These are phyloP conservation scores for Pseudocercospora crystallina DNA, from an alignment of 2,329 filamentous ascomycete genomes.

Conservation along the genomic window DNA sequence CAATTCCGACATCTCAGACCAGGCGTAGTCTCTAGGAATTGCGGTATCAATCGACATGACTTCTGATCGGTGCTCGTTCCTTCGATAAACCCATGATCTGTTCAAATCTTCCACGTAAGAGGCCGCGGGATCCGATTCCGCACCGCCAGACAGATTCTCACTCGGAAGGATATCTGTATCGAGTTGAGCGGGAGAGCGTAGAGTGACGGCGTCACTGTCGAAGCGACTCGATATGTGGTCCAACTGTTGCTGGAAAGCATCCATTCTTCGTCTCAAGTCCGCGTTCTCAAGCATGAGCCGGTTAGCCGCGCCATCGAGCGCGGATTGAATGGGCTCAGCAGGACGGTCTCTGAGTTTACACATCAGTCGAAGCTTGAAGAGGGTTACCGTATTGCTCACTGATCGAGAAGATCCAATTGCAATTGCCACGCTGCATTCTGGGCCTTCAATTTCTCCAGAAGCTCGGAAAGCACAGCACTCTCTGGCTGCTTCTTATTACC, in stretches of 20 bases:
- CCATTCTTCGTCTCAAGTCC: background rate
- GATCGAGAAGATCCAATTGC: background rate
- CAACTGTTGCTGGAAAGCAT: background rate
- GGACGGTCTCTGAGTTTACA: background rate
- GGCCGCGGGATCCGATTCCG: background rate
- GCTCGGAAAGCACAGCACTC: background rate
- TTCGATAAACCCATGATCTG: background rate
- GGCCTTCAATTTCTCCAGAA: background rate
- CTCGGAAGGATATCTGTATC: too few species aligned
- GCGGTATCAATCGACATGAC: background rate
- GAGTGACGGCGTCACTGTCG: background rate
- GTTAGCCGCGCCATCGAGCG: background rate
- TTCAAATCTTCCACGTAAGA: background rate
- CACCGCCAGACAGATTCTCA: too few species aligned
- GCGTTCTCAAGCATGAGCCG: background rate
- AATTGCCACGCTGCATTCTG: background rate
- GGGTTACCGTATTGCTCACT: background rate
- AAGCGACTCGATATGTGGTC: background rate
- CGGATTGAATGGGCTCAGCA: background rate
- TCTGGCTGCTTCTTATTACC: too few species aligned
- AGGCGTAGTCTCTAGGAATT: background rate
- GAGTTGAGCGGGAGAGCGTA: background rate
- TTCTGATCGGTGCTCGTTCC: background rate
- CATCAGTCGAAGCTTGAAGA: background rate
- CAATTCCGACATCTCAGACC: slow-evolving; percentile 1